Conservation (phyloP, 2,329 filamentous ascomycete species). For the Stagonosporopsis cucurbitacearum region DNA sequence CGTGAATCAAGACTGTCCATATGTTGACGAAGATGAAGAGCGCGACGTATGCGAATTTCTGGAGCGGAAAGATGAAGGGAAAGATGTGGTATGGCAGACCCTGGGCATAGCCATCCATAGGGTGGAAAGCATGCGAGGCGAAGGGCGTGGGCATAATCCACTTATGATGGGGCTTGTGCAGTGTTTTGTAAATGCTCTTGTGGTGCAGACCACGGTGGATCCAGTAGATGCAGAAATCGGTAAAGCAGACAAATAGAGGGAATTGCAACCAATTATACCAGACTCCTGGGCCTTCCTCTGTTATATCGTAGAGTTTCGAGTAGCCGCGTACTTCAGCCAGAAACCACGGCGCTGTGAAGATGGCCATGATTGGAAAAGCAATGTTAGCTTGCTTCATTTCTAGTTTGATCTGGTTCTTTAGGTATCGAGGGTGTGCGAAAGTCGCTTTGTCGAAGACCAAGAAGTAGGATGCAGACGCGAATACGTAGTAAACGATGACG, state of each 20-base stretch:
- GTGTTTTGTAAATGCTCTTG: slow-evolving; percentile 78
- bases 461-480: slow-evolving; percentile 81
- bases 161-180: slow-evolving; percentile 98
- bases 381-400: slow-evolving; percentile 82
- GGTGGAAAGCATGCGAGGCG: slow-evolving; percentile 93
- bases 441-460: slow-evolving; percentile 93
- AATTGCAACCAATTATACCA: slow-evolving; percentile 86
- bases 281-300: slow-evolving; percentile 73
- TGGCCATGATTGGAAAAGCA: slow-evolving; percentile 81
- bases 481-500: slow-evolving; percentile 81
- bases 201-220: slow-evolving; percentile 88
- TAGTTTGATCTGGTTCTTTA: slow-evolving; percentile 87
- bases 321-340: slow-evolving; percentile 82
- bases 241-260: slow-evolving; percentile 85
- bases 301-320: slow-evolving; percentile 85
- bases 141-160: slow-evolving; percentile 99
- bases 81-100: slow-evolving; percentile 91
- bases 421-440: slow-evolving; percentile 88
- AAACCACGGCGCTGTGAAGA: slow-evolving; percentile 83
- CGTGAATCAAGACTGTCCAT: slow-evolving; percentile 96
- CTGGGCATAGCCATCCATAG: slow-evolving; percentile 87
- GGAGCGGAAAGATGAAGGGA: slow-evolving; percentile 89
- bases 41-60: slow-evolving; percentile 85
- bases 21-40: slow-evolving; percentile 94
- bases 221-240: slow-evolving; percentile 90